Conservation (phyloP, 2,329 filamentous ascomycete genomes). For the Sporothrix protearum region DNA sequence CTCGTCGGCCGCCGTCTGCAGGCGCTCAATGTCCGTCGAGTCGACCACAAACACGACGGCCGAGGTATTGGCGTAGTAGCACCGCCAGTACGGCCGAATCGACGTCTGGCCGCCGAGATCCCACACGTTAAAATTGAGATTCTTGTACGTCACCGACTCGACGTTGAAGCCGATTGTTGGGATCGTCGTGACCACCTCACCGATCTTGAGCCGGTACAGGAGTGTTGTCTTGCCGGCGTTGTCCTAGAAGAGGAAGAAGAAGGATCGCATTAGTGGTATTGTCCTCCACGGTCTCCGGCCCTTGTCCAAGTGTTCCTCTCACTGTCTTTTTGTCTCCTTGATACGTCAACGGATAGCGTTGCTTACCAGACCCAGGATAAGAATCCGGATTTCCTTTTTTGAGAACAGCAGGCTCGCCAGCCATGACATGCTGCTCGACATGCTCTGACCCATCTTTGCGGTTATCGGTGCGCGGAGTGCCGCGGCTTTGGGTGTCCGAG, state of each 20-base stretch:
- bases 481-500: constrained; percentile 2
- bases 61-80: constrained; percentile 98
- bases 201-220: constrained; percentile 95
- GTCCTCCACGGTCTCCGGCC: not conserved
- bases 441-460: constrained; percentile 58
- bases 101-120: constrained; percentile 97
- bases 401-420: constrained; percentile 73
- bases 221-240: constrained; percentile 98
- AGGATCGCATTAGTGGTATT: not conserved
- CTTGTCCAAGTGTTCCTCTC: not conserved
- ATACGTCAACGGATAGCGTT: not conserved
- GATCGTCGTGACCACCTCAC: constrained; percentile 98
- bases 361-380: constrained; percentile 84
- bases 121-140: constrained; percentile 99
- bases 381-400: constrained; percentile 96
- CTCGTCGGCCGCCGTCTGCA: constrained; percentile 90
- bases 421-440: constrained; percentile 64
- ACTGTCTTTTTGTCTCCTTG: not conserved
- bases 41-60: constrained; percentile 99
- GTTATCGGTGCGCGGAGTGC: not conserved
- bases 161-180: constrained; percentile 99
- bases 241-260: constrained; percentile 57
- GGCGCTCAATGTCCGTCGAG: constrained; percentile 91
- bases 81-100: constrained; percentile 97
- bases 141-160: constrained; percentile 97